Evolutionary conservation across 2,329 filamentous ascomycete genomes (phyloP), one percentile per base, ranked within the genome.

Genomic region (Scleromitrula shiraiana): DNA sequence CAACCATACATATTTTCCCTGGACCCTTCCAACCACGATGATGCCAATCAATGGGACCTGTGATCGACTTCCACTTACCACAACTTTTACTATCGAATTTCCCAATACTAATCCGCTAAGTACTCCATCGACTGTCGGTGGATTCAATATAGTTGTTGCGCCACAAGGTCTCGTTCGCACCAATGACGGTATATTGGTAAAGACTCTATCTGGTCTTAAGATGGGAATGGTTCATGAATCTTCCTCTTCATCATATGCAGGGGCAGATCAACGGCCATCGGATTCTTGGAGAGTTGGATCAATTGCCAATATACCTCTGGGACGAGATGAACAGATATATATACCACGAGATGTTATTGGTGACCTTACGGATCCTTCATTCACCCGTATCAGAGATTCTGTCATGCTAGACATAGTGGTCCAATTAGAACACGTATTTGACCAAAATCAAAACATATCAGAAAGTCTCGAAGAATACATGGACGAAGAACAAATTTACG

Each of bases 1-100:
- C 22, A 95, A 95, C 59, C 83, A 90, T 64, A 91, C 85, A 0
- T 83, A 87, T 59, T 97, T 89, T 61, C 93, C 93, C 0, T 97
- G 91, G 91, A 97, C 93, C 0, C 70, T 98, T 0, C 91, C 93
- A 0, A 71, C 73, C 1, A 74, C 78, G 22, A 73, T 95, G 57
- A 75, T 96, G 2, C 88, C 90, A 0, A 67, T 70, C 8, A 80
- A 94, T 59, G 91, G 85, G 0, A 83, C 76, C n/a, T 95, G 88
- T 56, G 75, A 83, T 4, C 79, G 77, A 10, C 82, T 95, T 55
- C 74, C 80, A 5, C 73, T 81, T 49, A 83, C 84, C 15, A 74
- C 83, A 8, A 85, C 88, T 2, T 82, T 93, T 17, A 71, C 71
- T 43, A 77, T 83, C 47, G 79, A 83, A 56, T 83, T 83, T 56